These are phyloP conservation scores for Tetradesmus lagerheimii DNA, from an alignment of 139 green algal genomes.

Conservation along the genomic window DNA sequence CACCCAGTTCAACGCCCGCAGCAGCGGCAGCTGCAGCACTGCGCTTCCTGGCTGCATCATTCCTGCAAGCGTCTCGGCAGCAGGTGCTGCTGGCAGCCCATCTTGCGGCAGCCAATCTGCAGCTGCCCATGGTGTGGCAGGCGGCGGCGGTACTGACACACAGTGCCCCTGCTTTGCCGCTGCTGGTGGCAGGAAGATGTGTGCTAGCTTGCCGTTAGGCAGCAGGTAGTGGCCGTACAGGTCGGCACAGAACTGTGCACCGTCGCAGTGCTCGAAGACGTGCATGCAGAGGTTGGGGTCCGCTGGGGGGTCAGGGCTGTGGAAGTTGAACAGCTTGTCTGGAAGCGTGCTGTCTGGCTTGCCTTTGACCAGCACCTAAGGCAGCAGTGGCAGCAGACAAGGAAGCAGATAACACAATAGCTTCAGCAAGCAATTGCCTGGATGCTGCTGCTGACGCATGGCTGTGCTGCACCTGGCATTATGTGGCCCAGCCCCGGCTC, in stretches of 20 bases:
- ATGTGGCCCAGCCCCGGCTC: no score
- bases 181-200: constrained; percentile 40
- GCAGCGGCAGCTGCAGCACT: constrained; percentile 17
- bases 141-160: neutral
- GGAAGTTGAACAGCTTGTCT: constrained; percentile 8
- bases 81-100: neutral
- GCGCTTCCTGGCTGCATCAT: neutral
- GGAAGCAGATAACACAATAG: neutral
- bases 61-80: neutral
- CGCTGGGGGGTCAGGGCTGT: neutral
- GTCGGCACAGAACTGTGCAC: constrained; percentile 34
- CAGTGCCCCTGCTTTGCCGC: constrained; percentile 10
- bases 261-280: constrained; percentile 52
- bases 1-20: constrained; percentile 37
- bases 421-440: neutral
- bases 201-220: constrained; percentile 44
- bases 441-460: neutral
- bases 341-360: neutral
- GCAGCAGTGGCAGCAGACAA: neutral
- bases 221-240: constrained; percentile 51
- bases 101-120: neutral
- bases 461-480: neutral
- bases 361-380: constrained; percentile 14
- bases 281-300: constrained; percentile 29
- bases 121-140: constrained; percentile 2